These are phyloP conservation scores for Hygrophorus russula DNA, from an alignment of 768 basidiomycete genomes.

Conservation along the genomic window DNA sequence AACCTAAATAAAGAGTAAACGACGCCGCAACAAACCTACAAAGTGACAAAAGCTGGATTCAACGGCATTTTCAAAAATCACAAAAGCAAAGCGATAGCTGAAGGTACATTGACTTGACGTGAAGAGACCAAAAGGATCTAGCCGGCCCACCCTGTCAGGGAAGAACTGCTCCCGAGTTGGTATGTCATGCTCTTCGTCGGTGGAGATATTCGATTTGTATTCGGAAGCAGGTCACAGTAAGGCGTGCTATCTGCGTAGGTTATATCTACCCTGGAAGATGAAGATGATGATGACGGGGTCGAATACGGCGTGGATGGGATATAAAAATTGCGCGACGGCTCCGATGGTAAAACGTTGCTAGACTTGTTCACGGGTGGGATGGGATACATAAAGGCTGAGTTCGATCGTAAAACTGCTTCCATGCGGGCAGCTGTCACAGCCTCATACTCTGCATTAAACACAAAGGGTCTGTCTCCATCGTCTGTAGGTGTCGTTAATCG, in stretches of 20 bases:
- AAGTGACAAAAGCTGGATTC: no score
- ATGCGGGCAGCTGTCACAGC: conserved; percentile 21
- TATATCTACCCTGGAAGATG: not conserved
- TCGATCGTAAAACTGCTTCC: conserved; percentile 22
- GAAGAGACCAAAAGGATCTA: conserved; percentile 13
- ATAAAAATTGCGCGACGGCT: not conserved
- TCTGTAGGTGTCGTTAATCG: conserved; percentile 9
- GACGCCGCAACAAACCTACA: no score
- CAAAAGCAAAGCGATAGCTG: no score
- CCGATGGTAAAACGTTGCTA: not conserved
- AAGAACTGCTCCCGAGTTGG: conserved; percentile 15
- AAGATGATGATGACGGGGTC: not conserved
- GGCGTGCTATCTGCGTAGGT: not conserved
- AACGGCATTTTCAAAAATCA: no score
- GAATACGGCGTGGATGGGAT: not conserved
- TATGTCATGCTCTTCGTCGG: not conserved
- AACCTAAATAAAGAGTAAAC: no score
- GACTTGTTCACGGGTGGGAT: conserved; percentile 7
- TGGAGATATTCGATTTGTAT: not conserved
- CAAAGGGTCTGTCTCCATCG: conserved; percentile 25
- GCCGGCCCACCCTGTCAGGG: conserved; percentile 39
- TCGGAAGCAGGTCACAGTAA: not conserved
- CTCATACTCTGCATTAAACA: conserved; percentile 23
- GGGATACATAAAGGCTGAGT: conserved; percentile 18
- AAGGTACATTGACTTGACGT: no score